A percentile compares a stretch with the other conserved stretches of the same genome.
Conservation (phyloP, 306 rosid genomes). For the Sindora glabra region DNA sequence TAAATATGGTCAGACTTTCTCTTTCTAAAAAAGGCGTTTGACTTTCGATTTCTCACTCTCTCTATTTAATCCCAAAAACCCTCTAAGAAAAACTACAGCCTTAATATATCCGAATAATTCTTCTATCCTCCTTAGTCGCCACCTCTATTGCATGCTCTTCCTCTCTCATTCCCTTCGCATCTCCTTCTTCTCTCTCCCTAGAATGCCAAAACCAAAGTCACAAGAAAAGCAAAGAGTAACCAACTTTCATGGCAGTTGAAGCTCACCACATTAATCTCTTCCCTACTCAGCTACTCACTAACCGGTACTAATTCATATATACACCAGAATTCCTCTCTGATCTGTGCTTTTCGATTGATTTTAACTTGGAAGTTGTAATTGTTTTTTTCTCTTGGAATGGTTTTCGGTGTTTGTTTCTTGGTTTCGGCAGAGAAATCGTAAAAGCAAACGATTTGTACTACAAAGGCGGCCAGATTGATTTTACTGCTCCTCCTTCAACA, state of each 20-base stretch:
- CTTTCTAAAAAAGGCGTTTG: constrained; percentile 36
- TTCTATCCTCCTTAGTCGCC: constrained; percentile 15
- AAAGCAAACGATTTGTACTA: constrained; percentile 13
- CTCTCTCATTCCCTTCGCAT: constrained; percentile 10
- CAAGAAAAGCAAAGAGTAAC: too few species aligned
- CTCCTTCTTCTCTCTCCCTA: not conserved
- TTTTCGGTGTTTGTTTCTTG: not conserved
- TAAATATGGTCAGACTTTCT: not conserved
- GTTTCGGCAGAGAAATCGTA: constrained; percentile 41
- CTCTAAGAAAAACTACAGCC: constrained; percentile 22
- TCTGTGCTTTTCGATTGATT: too few species aligned
- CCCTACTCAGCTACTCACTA: constrained; percentile 48
- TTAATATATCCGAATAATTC: constrained; percentile 27
- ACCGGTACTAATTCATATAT: constrained; percentile 36
- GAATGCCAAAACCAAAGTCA: constrained; percentile 1
- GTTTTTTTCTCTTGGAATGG: not conserved
- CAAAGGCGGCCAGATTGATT: too few species aligned
- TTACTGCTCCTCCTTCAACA: constrained; percentile 8
- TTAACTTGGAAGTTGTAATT: too few species aligned
- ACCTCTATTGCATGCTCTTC: constrained; percentile 53
- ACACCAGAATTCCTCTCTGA: too few species aligned
- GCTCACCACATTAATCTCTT: constrained; percentile 49
- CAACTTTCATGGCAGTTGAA: constrained; percentile 66
- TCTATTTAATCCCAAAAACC: too few species aligned
- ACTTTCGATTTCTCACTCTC: constrained; percentile 36